A percentile compares a stretch with the other conserved stretches of the same genome.
Evolutionary conservation across 495 filamentous ascomycete species (phyloP).

Genomic region (Articulospora tetracladia): DNA sequence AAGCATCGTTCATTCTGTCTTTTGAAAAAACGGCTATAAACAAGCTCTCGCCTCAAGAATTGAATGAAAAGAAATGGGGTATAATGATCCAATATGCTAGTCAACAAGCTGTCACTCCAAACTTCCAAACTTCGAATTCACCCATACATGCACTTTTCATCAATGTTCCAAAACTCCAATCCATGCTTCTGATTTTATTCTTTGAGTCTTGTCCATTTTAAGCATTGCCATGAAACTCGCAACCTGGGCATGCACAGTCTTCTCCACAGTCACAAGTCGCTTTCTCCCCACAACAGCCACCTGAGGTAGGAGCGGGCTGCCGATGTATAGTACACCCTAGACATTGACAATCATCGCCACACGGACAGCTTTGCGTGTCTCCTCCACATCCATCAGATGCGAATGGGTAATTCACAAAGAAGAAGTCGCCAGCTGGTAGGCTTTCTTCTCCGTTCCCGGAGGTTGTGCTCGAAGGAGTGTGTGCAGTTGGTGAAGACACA

Average conservation of each 20-base stretch:
- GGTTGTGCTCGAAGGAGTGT: conserved; percentile 36
- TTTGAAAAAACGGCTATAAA: not conserved
- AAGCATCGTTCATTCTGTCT: not conserved
- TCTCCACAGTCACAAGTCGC: conserved; percentile 44
- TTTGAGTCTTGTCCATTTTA: not conserved
- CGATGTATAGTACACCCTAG: conserved; percentile 42
- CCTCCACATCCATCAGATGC: conserved; percentile 32
- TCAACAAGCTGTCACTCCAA: not conserved
- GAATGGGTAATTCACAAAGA: conserved; percentile 45
- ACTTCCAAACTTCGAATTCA: not conserved
- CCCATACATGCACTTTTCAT: not conserved
- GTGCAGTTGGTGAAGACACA: conserved; percentile 22
- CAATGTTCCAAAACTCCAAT: not conserved
- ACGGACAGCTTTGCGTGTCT: conserved; percentile 38
- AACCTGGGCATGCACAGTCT: conserved; percentile 47
- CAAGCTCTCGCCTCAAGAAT: not conserved
- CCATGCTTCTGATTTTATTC: not conserved
- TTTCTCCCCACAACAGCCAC: conserved; percentile 24
- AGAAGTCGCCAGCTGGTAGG: conserved; percentile 39
- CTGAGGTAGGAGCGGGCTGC: conserved; percentile 1
- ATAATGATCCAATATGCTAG: not conserved
- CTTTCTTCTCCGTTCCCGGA: conserved; percentile 39
- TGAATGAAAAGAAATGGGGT: not conserved
- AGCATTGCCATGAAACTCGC: conserved; percentile 51
- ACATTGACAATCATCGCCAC: conserved; percentile 50